Percentiles rank a stretch among this genome's conserved stretches.
These are phyloP conservation scores for Dothistroma pini DNA, from an alignment of 2,329 filamentous ascomycete genomes.

Conservation along the genomic window DNA sequence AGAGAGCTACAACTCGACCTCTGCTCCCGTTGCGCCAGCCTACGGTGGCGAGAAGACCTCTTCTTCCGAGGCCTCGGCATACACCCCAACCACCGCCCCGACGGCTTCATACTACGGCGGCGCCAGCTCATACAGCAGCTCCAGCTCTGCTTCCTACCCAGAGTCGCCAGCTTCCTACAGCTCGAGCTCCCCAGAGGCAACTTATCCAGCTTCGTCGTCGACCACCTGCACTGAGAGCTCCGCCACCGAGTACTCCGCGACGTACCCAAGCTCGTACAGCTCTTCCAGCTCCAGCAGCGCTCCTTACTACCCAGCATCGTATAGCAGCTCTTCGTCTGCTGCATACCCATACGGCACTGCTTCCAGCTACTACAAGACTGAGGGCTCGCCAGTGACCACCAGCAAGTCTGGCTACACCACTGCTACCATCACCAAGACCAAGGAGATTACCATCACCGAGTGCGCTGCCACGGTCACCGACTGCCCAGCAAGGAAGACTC, in stretches of 20 bases:
- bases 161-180: constrained; percentile 7
- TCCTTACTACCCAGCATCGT: not conserved
- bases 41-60: constrained; percentile 2
- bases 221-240: not conserved
- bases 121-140: constrained; percentile 14
- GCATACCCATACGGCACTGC: constrained; percentile 7
- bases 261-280: not conserved
- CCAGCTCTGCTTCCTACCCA: constrained; percentile 10
- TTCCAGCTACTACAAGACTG: constrained; percentile 6
- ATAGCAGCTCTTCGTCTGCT: constrained; percentile 1
- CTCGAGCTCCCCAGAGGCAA: constrained; percentile 8
- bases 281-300: constrained; percentile 1
- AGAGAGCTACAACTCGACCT: constrained; percentile 10
- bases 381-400: not conserved
- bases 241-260: constrained; percentile 1
- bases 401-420: constrained; percentile 14
- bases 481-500: constrained; percentile 20
- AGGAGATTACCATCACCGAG: constrained; percentile 23
- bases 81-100: constrained; percentile 9
- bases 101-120: constrained; percentile 9
- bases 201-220: too few species aligned
- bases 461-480: constrained; percentile 19
- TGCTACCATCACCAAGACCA: constrained; percentile 21
- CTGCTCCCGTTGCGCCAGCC: constrained; percentile 8
- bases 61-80: not conserved